A percentile compares a stretch with the other conserved stretches of the same genome.
These are phyloP conservation scores for Zoysia pacifica DNA, from an alignment of 176 grass and related monocot genomes.

Conservation along the genomic window DNA sequence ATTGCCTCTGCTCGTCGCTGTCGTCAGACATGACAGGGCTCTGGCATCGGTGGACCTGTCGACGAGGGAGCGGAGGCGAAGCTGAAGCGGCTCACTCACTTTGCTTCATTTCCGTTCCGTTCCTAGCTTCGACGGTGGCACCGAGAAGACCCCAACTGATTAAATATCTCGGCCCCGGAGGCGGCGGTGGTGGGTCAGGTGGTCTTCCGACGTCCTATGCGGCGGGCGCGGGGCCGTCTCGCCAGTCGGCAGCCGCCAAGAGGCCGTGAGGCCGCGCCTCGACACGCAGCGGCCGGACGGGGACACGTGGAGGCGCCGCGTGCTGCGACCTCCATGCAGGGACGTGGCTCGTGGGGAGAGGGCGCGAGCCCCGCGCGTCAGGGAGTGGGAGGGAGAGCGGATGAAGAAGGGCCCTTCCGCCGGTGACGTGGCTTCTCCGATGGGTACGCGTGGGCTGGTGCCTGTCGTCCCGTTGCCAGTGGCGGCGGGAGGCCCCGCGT, in stretches of 20 bases:
- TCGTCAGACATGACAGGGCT: slow-evolving; percentile 39
- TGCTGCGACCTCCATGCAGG: slow-evolving; percentile 51
- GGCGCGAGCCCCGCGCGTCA: background rate
- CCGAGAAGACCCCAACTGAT: background rate
- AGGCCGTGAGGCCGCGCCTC: background rate
- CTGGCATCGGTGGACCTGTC: background rate
- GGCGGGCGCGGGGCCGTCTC: slow-evolving; percentile 7
- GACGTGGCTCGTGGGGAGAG: background rate
- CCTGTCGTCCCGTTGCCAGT: background rate
- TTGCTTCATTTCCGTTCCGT: too few relatives aligned
- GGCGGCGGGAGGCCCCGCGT: background rate
- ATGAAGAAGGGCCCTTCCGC: background rate
- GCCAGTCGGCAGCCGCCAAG: slow-evolving; percentile 34
- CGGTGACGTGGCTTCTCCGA: slow-evolving; percentile 19
- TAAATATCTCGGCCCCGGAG: slow-evolving; percentile 26
- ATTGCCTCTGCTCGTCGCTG: slow-evolving; percentile 39
- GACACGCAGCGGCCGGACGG: slow-evolving; percentile 29
- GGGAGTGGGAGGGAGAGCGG: background rate
- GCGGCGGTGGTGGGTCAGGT: slow-evolving; percentile 36
- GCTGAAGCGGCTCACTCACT: background rate
- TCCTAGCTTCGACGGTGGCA: background rate
- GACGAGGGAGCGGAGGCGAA: too few relatives aligned
- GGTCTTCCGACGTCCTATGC: slow-evolving; percentile 21
- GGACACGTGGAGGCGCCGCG: slow-evolving; percentile 50
- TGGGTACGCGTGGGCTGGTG: slow-evolving; percentile 16